Evolutionary conservation across 2,329 filamentous ascomycete genomes (phyloP).

Genomic region (Ascochyta pisi): DNA sequence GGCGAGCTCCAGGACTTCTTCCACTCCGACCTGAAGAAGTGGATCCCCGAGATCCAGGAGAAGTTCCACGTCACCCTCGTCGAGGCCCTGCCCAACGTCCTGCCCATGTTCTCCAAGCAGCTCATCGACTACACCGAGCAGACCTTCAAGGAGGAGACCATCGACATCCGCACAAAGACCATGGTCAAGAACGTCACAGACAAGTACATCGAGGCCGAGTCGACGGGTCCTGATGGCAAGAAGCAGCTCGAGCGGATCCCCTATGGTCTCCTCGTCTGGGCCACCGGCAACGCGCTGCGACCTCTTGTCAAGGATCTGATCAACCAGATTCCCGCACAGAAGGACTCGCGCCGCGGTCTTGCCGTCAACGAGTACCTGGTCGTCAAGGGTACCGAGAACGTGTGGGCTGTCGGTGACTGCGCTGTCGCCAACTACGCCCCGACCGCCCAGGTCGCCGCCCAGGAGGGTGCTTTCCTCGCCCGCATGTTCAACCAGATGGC

Average conservation of each 20-base stretch:
- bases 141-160: slow-evolving; percentile 98
- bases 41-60: slow-evolving; percentile 92
- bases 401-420: slow-evolving; percentile 98
- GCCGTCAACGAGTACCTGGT: slow-evolving; percentile 99
- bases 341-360: slow-evolving; percentile 91
- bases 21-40: slow-evolving; percentile 96
- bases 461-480: slow-evolving; percentile 94
- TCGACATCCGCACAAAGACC: slow-evolving; percentile 96
- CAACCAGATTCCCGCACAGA: slow-evolving; percentile 89
- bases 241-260: slow-evolving; percentile 84
- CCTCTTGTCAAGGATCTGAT: slow-evolving; percentile 91
- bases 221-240: slow-evolving; percentile 79
- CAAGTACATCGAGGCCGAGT: slow-evolving; percentile 90
- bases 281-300: slow-evolving; percentile 93
- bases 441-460: slow-evolving; percentile 93
- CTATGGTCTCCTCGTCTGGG: slow-evolving; percentile 97
- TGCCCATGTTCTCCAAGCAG: slow-evolving; percentile 99
- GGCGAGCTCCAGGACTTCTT: slow-evolving; percentile 99
- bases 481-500: slow-evolving; percentile 99
- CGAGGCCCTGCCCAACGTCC: slow-evolving; percentile 93
- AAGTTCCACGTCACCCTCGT: slow-evolving; percentile 98
- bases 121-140: slow-evolving; percentile 99
- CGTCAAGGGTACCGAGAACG: slow-evolving; percentile 93
- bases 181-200: slow-evolving; percentile 98
- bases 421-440: slow-evolving; percentile 97